These are phyloP conservation scores for Buxus sempervirens DNA, from an alignment of 164 flowering plant species.

Conservation along the genomic window DNA sequence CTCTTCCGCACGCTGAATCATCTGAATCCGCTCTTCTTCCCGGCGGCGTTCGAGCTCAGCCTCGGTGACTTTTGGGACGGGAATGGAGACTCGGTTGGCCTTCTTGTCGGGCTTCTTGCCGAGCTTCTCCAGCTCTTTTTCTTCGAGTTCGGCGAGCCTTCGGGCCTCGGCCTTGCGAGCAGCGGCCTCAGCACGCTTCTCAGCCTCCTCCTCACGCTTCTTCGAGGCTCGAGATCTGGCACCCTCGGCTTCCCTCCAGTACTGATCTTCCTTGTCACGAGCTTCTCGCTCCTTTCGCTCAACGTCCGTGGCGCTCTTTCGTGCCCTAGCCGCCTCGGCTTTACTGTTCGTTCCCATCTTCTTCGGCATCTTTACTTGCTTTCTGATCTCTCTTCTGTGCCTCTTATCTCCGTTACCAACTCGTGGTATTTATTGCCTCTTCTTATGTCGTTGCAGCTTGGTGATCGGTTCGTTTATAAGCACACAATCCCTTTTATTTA, in stretches of 20 bases:
- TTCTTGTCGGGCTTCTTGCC: conserved; percentile 82
- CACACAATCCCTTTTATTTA: too few species aligned
- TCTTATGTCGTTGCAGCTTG: too few species aligned
- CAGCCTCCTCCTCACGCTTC: conserved; percentile 88
- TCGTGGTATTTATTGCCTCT: too few species aligned
- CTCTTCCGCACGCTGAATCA: conserved; percentile 56
- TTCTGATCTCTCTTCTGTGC: conserved; percentile 6
- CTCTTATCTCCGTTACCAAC: neutral
- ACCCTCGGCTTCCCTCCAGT: conserved; percentile 95
- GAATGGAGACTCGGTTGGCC: conserved; percentile 74
- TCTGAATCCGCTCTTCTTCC: conserved; percentile 66
- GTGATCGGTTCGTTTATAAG: too few species aligned
- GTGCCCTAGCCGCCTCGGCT: conserved; percentile 87
- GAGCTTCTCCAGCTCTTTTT: conserved; percentile 69
- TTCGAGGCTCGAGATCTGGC: conserved; percentile 72
- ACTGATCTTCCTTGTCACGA: conserved; percentile 73
- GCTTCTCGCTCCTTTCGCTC: conserved; percentile 69
- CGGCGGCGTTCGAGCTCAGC: conserved; percentile 57
- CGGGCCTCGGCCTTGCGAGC: conserved; percentile 74
- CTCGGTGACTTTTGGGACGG: conserved; percentile 93
- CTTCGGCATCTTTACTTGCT: conserved; percentile 64
- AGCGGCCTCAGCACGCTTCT: conserved; percentile 79
- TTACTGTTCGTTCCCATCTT: conserved; percentile 93
- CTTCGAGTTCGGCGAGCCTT: conserved; percentile 77
- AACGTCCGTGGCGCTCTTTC: conserved; percentile 64